A percentile compares a stretch with the other conserved stretches of the same genome.
Conservation (phyloP, 305 asterid species). For the Fraxinus platypoda region DNA sequence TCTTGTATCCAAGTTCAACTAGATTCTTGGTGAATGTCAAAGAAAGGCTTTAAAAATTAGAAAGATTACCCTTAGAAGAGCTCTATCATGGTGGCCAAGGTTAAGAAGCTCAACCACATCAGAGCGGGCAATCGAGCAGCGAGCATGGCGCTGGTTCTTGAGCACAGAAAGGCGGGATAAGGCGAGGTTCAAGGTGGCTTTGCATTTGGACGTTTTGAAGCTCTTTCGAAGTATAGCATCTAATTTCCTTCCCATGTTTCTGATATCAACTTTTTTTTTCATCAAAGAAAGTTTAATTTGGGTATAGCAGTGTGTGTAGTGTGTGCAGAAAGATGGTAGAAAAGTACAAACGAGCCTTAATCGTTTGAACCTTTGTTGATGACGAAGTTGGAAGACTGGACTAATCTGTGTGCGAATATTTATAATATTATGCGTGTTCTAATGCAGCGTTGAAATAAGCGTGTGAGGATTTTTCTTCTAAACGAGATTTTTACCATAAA, state of each 20-base stretch:
- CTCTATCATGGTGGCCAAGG: slow-evolving; percentile 55
- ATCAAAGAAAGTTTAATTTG: not conserved
- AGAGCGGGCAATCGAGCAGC: slow-evolving; percentile 56
- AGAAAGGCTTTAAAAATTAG: not conserved
- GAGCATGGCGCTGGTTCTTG: slow-evolving; percentile 70
- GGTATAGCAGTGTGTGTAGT: not conserved
- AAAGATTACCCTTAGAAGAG: slow-evolving; percentile 65
- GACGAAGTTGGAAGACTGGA: slow-evolving; percentile 20
- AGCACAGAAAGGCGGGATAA: slow-evolving; percentile 60
- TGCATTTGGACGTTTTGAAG: slow-evolving; percentile 41
- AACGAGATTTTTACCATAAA: not conserved
- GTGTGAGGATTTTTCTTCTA: slow-evolving; percentile 32
- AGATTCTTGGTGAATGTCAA: not conserved
- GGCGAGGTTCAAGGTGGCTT: slow-evolving; percentile 52
- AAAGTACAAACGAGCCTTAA: slow-evolving; percentile 32
- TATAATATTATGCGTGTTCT: not conserved
- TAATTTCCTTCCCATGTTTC: slow-evolving; percentile 60
- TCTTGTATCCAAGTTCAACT: not conserved
- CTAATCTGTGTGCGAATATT: not conserved
- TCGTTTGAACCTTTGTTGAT: slow-evolving; percentile 41
- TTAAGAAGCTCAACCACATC: slow-evolving; percentile 72
- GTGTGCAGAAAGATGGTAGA: not conserved
- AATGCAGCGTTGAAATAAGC: not conserved
- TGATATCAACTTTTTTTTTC: not conserved
- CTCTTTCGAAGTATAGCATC: slow-evolving; percentile 55